Percentiles rank a stretch among this genome's conserved stretches.
These are phyloP conservation scores for Nothophytophthora sp. DNA, from an alignment of 352 stramenopile genomes.

Conservation along the genomic window DNA sequence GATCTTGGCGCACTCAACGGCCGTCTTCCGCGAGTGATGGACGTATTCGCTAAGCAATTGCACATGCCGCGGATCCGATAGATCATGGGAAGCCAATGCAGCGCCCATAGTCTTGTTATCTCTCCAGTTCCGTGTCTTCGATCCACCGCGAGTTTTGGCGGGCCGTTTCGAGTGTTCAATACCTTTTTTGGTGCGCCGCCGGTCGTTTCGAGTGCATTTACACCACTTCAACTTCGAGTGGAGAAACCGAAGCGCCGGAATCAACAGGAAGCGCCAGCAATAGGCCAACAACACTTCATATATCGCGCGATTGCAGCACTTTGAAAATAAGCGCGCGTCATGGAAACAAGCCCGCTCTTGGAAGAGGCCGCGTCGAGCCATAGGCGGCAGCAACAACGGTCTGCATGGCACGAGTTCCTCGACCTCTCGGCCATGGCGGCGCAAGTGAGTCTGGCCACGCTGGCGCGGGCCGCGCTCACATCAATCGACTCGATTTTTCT, in stretches of 20 bases:
- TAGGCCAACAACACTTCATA: not conserved
- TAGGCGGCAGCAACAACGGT: no score
- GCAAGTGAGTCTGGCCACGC: constrained; percentile 64
- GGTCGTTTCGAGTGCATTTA: constrained; percentile 10
- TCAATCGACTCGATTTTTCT: constrained; percentile 81
- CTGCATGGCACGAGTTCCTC: constrained; percentile 55
- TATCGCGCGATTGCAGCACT: constrained; percentile 5
- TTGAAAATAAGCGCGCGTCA: constrained; percentile 1
- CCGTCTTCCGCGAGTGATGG: constrained; percentile 38
- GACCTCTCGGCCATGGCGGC: constrained; percentile 61
- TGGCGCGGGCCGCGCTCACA: constrained; percentile 61
- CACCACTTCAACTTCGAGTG: constrained; percentile 15
- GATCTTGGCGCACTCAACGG: constrained; percentile 63
- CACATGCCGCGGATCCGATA: constrained; percentile 25
- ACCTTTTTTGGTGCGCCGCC: constrained; percentile 8
- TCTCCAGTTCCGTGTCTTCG: no score
- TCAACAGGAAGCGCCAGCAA: not conserved
- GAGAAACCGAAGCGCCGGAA: not conserved
- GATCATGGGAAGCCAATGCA: constrained; percentile 22
- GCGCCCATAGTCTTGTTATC: constrained; percentile 36
- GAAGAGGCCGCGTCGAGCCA: constrained; percentile 19
- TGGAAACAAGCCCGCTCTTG: constrained; percentile 58
- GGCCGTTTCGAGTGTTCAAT: constrained; percentile 11
- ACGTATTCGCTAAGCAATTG: constrained; percentile 61
- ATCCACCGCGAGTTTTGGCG: not conserved